phyloP scores from a whole-genome alignment of 1,139 yeast species.

The Magnusiomyces tetraspermus region DNA sequence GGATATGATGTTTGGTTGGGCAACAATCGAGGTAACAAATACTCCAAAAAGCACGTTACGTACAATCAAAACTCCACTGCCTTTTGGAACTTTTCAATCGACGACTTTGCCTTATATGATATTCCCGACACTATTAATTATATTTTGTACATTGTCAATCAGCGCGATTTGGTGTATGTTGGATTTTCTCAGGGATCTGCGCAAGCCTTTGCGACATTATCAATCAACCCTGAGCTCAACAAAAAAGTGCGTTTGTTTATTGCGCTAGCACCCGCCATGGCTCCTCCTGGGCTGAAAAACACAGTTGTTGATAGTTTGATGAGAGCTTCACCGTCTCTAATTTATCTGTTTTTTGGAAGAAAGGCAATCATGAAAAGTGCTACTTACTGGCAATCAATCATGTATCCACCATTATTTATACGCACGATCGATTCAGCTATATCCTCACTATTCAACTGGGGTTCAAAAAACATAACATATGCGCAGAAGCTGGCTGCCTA shows the following conservation, averaged over 20 bases:
- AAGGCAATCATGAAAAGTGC: constrained; percentile 68
- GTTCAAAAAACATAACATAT: constrained; percentile 53
- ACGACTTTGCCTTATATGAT: constrained; percentile 76
- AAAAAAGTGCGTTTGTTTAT: constrained; percentile 59
- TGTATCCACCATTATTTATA: constrained; percentile 76
- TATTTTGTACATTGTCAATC: constrained; percentile 41
- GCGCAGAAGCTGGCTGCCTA: constrained; percentile 69
- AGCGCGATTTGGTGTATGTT: constrained; percentile 47
- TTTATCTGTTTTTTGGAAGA: constrained; percentile 67
- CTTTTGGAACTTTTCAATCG: constrained; percentile 82
- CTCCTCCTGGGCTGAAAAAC: constrained; percentile 78
- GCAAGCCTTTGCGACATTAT: constrained; percentile 74
- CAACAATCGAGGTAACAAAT: constrained; percentile 83
- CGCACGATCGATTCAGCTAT: constrained; percentile 63
- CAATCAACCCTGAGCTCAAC: constrained; percentile 62
- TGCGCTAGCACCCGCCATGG: constrained; percentile 89
- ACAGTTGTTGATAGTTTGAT: constrained; percentile 65
- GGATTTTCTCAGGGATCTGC: constrained; percentile 93
- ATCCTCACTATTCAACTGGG: constrained; percentile 68
- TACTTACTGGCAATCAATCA: constrained; percentile 69
- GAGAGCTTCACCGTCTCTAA: constrained; percentile 67
- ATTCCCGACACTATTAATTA: constrained; percentile 68
- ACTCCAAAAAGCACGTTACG: constrained; percentile 48
- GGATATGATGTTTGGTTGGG: constrained; percentile 95
- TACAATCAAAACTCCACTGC: constrained; percentile 38